These are phyloP conservation scores for Scutellaria baicalensis DNA, from an alignment of 257 asterid species.

Conservation along the genomic window DNA sequence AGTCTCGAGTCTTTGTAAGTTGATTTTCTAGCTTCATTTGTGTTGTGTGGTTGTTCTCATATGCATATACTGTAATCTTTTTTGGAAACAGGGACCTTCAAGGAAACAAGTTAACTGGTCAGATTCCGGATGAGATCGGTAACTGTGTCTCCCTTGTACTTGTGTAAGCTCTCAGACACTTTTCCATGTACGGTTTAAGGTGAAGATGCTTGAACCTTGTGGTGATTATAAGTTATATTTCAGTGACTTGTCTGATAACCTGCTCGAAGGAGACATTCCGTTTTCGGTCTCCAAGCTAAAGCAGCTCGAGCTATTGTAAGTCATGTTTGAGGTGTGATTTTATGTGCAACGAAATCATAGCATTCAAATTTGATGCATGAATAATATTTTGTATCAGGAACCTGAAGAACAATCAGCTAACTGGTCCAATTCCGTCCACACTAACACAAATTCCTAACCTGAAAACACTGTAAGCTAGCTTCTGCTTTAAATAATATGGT, in stretches of 20 bases:
- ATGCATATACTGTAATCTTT: background rate
- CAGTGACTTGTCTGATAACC: constrained; percentile 88
- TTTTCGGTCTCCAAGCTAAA: constrained; percentile 87
- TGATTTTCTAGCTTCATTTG: background rate
- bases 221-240: background rate
- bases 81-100: constrained; percentile 69
- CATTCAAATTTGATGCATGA: background rate
- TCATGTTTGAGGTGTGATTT: background rate
- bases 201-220: background rate
- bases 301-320: constrained; percentile 90
- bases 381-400: constrained; percentile 31
- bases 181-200: background rate
- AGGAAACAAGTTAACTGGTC: constrained; percentile 87
- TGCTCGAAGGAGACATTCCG: constrained; percentile 80
- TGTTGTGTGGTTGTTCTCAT: background rate
- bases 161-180: constrained; percentile 33
- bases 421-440: constrained; percentile 95
- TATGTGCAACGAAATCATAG: background rate
- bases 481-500: background rate
- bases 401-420: constrained; percentile 77
- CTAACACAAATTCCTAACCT: constrained; percentile 90
- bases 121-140: constrained; percentile 92
- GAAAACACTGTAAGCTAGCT: constrained; percentile 69
- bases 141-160: constrained; percentile 53
- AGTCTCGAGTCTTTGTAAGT: constrained; percentile 70